These are phyloP conservation scores for Schizochytrium sp. DNA, from an alignment of 108 stramenopile species.

Conservation along the genomic window DNA sequence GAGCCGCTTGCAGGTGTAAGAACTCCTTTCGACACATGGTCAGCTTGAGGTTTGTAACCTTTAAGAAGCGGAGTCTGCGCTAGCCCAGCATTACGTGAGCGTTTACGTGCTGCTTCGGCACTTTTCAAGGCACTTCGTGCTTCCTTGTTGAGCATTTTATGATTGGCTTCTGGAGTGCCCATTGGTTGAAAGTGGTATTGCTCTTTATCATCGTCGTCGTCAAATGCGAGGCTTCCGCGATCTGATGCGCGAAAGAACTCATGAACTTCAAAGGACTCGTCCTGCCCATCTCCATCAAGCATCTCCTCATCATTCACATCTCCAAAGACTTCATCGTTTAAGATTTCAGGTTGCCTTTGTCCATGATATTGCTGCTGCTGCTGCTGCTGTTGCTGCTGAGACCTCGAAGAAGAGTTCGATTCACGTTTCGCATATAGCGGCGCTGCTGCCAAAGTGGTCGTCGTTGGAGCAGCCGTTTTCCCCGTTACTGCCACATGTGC, in stretches of 20 bases:
- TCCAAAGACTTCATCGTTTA: too few relatives aligned
- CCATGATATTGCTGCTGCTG: not conserved
- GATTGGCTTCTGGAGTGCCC: not conserved
- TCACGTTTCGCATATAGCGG: too few relatives aligned
- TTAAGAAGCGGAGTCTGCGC: not conserved
- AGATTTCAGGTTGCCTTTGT: not conserved
- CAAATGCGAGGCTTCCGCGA: not conserved
- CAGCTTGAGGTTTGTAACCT: too few relatives aligned
- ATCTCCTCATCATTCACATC: too few relatives aligned
- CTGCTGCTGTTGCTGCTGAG: not conserved
- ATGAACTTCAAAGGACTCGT: too few relatives aligned
- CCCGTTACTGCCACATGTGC: too few relatives aligned
- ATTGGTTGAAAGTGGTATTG: not conserved
- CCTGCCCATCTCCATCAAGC: too few relatives aligned
- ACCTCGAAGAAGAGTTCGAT: not conserved
- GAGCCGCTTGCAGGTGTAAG: too few relatives aligned
- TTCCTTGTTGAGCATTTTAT: not conserved
- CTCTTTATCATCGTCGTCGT: not conserved
- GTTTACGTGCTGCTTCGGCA: slow-evolving; percentile 1
- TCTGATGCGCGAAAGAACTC: too few relatives aligned
- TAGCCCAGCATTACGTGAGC: not conserved
- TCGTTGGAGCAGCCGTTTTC: too few relatives aligned
- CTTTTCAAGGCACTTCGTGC: slow-evolving; percentile 3
- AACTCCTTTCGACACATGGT: too few relatives aligned
- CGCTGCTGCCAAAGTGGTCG: too few relatives aligned